These are phyloP conservation scores for Samsoniella hepiali DNA, from an alignment of 2,329 filamentous ascomycete species.

Conservation along the genomic window DNA sequence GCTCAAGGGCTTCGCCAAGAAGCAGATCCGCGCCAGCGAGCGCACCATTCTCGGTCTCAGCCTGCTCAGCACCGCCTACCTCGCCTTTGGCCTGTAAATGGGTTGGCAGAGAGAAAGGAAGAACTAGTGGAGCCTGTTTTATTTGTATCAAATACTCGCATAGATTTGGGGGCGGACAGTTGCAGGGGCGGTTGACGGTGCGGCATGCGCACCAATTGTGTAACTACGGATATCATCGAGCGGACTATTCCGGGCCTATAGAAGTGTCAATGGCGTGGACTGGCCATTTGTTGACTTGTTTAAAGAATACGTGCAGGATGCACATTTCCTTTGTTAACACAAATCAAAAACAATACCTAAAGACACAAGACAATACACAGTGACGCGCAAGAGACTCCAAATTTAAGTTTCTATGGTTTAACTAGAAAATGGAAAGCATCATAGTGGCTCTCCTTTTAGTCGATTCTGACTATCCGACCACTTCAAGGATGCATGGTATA, in stretches of 20 bases:
- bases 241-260: slow-evolving; percentile 12
- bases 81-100: slow-evolving; percentile 48
- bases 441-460: neutral
- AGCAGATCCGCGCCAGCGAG: slow-evolving; percentile 44
- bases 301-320: slow-evolving; percentile 7
- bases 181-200: neutral
- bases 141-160: slow-evolving; percentile 14
- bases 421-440: neutral
- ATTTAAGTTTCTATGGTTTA: neutral
- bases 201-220: neutral
- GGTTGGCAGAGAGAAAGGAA: neutral
- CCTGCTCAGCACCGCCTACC: slow-evolving; percentile 39
- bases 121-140: slow-evolving; percentile 5
- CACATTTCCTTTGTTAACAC: slow-evolving; percentile 14
- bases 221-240: slow-evolving; percentile 13
- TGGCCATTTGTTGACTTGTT: neutral
- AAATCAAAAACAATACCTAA: neutral
- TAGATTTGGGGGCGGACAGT: neutral
- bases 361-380: neutral
- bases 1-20: slow-evolving; percentile 49
- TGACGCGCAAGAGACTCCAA: no score
- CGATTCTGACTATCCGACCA: neutral
- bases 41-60: slow-evolving; percentile 48
- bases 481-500: neutral
- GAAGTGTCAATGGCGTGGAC: neutral